Base-by-base conservation (phyloP, 2,329 filamentous ascomycete species). In the Onygenales sp. region DNA sequence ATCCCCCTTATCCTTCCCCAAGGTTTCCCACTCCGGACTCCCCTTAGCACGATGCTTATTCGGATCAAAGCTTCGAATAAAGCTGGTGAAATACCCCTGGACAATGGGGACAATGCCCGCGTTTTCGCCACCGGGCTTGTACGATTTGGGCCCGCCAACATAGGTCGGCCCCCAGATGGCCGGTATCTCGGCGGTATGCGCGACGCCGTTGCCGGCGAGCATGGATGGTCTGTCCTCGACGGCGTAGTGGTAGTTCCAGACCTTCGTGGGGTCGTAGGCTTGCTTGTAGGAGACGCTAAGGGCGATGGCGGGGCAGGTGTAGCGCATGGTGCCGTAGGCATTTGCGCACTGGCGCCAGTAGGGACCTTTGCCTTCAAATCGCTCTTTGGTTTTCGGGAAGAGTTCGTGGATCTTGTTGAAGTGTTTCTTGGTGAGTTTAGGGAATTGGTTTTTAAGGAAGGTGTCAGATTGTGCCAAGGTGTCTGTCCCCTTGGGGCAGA, bases 81-180 rank as follows among this genome's bases (percentile, higher is more conserved):
- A 91, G 58, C 82, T 87, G 1, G 82, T 80, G 85, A 85, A 90
- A 66, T 89, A 91, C 0, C 75, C 77, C 62, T 88, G 84, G 32
- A 86, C 77, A 0, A 85, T 68, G 0, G 79, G 74, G 1, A 86
- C 75, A 5, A 86, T 81, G 0, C 63, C 63, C 1, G 71, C 76
- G 58, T 89, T 88, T 2, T 71, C 73, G 14, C 39, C 49, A 4
- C 32, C 0, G 70, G 63, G 42, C 6, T 65, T 65, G 59, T 88
- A 88, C 46, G 79, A 83, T 2, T 63, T 62, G 0, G 84, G 84
- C 4, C 70, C 69, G 21, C 71, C 68, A 2, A 77, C 73, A 61
- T 84, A 79, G 3, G 75, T 70, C 0, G 82, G 79, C 0, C 86
- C 86, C 71, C 82, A 89, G 49, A 91, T 81, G 0, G 84, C 83